phyloP scores from a whole-genome alignment of 345 rosid genomes.

The Excoecaria cochinchinensis region DNA sequence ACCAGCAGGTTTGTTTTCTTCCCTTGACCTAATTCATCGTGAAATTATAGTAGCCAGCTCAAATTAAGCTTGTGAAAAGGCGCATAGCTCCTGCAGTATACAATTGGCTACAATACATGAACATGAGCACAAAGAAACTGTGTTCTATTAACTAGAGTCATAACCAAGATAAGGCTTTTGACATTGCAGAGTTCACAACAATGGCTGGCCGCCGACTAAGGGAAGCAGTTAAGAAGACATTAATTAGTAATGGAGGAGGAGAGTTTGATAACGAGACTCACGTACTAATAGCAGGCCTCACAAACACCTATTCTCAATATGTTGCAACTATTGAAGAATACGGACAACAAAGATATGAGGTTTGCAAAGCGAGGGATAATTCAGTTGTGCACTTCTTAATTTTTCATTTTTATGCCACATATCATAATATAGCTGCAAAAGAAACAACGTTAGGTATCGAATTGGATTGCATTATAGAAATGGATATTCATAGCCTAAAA shows the following conservation, averaged over 20 bases:
- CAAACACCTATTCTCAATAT: conserved; percentile 59
- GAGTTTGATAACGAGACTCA: conserved; percentile 41
- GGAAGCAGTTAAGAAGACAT: conserved; percentile 55
- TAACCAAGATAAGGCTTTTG: background rate
- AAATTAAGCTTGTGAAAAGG: too few relatives aligned
- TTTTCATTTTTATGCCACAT: background rate
- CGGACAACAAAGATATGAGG: conserved; percentile 54
- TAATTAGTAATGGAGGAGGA: conserved; percentile 46
- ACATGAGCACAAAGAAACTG: too few relatives aligned
- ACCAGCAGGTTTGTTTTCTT: conserved; percentile 52
- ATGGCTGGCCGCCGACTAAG: conserved; percentile 58
- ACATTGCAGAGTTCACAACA: conserved; percentile 51
- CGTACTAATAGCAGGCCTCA: conserved; percentile 55
- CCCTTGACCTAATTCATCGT: background rate
- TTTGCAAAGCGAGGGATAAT: background rate
- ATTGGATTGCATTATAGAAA: background rate
- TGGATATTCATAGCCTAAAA: too few relatives aligned
- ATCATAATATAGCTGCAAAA: background rate
- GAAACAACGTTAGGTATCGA: too few relatives aligned
- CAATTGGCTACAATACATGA: too few relatives aligned
- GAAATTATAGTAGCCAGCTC: background rate
- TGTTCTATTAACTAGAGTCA: too few relatives aligned
- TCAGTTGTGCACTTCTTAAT: background rate
- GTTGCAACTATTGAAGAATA: conserved; percentile 57
- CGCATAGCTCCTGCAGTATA: too few relatives aligned